Conservation (phyloP, 352 stramenopile genomes). For the Globisporangium cylindrosporum region DNA sequence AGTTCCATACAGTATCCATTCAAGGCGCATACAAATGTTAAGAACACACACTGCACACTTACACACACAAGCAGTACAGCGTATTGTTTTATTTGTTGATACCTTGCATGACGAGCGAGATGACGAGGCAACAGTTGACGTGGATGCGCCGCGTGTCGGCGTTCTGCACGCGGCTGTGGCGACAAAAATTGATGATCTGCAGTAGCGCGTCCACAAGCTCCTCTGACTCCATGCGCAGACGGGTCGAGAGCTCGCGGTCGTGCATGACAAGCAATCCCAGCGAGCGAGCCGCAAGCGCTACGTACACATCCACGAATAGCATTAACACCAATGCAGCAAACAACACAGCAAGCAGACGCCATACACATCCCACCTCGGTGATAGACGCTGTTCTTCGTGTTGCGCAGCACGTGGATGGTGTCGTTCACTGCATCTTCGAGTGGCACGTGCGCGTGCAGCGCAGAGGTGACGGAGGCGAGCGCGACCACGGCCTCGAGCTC, state of each 20-base stretch:
- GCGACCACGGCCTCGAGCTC: slow-evolving; percentile 35
- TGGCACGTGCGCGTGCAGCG: background rate
- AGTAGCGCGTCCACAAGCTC: slow-evolving; percentile 72
- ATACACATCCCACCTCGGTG: slow-evolving; percentile 30
- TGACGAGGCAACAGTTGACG: slow-evolving; percentile 82
- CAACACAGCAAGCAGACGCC: background rate
- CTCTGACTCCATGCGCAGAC: slow-evolving; percentile 57
- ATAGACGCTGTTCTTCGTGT: slow-evolving; percentile 69
- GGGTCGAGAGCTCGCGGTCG: slow-evolving; percentile 29
- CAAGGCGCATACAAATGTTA: background rate
- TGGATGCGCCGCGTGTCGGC: slow-evolving; percentile 63
- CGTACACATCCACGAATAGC: background rate
- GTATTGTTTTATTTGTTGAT: background rate
- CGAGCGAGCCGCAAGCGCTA: slow-evolving; percentile 58
- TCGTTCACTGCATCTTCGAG: slow-evolving; percentile 21
- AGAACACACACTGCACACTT: background rate
- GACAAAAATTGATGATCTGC: slow-evolving; percentile 64
- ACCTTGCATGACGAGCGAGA: slow-evolving; percentile 81
- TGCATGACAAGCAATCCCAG: slow-evolving; percentile 62
- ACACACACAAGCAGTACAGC: background rate
- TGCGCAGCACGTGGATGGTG: slow-evolving; percentile 45
- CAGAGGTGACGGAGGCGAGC: slow-evolving; percentile 25
- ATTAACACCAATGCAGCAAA: background rate
- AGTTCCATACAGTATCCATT: background rate
- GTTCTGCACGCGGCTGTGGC: slow-evolving; percentile 40